Evolutionary conservation across 345 rosid genomes (phyloP).

Genomic region (Lumnitzera littorea): DNA sequence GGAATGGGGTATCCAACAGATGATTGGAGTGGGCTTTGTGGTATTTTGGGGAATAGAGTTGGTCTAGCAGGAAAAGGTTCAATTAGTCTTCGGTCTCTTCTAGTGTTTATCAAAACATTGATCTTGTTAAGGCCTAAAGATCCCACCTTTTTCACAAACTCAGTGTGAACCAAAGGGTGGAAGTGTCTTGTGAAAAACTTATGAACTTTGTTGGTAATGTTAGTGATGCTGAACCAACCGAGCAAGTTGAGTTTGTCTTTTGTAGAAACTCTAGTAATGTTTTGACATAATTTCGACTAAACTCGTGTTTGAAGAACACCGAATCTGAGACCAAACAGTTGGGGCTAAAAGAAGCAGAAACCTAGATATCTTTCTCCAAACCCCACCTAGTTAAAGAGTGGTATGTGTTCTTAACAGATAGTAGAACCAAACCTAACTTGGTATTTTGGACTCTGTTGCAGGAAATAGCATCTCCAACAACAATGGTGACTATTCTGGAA

Average conservation of each 20-base stretch:
- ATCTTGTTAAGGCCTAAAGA: conserved; percentile 32
- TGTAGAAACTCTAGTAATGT: conserved; percentile 36
- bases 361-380: conserved; percentile 52
- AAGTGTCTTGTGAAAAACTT: conserved; percentile 18
- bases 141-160: conserved; percentile 31
- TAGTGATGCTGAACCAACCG: conserved; percentile 15
- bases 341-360: conserved; percentile 45
- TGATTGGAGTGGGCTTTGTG: conserved; percentile 30
- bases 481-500: conserved; percentile 53
- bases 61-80: conserved; percentile 40
- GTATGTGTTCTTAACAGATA: conserved; percentile 46
- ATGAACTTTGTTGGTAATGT: conserved; percentile 25
- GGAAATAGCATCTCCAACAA: conserved; percentile 29
- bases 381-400: conserved; percentile 75
- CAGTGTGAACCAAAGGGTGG: conserved; percentile 12
- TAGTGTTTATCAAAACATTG: conserved; percentile 30
- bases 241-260: conserved; percentile 48
- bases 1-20: conserved; percentile 48
- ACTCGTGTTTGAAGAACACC: conserved; percentile 9
- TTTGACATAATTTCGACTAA: conserved; percentile 19
- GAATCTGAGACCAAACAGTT: conserved; percentile 24
- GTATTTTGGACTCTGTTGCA: conserved; percentile 34
- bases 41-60: conserved; percentile 37
- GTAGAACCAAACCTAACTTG: conserved; percentile 29
- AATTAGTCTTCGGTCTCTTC: conserved; percentile 20